phyloP scores from a whole-genome alignment of 2,329 filamentous ascomycete genomes.

The Trichophyton benhamiae region DNA sequence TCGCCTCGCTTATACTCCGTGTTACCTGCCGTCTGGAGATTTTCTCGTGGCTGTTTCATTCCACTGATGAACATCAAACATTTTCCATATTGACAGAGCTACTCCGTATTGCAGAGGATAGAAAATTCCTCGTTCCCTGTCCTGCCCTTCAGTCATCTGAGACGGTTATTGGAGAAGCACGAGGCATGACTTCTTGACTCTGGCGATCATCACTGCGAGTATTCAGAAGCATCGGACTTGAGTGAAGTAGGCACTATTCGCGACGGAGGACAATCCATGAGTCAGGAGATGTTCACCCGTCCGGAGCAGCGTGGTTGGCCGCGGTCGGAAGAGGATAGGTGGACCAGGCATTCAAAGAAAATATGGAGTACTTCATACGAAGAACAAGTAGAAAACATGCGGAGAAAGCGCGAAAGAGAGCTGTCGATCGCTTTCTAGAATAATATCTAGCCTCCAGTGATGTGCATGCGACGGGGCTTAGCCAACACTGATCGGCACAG shows the following conservation, averaged over 20 bases:
- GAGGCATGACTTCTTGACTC: neutral
- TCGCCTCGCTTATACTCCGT: neutral
- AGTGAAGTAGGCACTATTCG: neutral
- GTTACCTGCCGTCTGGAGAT: neutral
- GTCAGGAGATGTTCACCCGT: neutral
- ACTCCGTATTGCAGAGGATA: neutral
- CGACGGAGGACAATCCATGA: neutral
- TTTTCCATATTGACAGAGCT: too few species aligned
- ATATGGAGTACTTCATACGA: neutral
- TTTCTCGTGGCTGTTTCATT: neutral
- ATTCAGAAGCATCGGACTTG: neutral
- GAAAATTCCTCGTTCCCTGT: neutral
- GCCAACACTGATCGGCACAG: neutral
- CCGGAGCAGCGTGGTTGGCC: neutral
- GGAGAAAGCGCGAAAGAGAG: neutral
- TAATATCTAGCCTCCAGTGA: neutral
- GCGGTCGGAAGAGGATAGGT: neutral
- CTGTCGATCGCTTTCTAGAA: slow-evolving; percentile 2
- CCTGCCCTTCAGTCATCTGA: neutral
- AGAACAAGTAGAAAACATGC: neutral
- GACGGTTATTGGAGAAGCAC: neutral
- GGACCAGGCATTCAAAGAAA: neutral
- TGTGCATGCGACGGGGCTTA: neutral
- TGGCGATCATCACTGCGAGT: neutral
- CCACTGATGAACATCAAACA: too few species aligned